Percentiles rank a stretch among this genome's conserved stretches.
Conservation (phyloP, 805 yeast species). For the Pichia occidentalis region DNA sequence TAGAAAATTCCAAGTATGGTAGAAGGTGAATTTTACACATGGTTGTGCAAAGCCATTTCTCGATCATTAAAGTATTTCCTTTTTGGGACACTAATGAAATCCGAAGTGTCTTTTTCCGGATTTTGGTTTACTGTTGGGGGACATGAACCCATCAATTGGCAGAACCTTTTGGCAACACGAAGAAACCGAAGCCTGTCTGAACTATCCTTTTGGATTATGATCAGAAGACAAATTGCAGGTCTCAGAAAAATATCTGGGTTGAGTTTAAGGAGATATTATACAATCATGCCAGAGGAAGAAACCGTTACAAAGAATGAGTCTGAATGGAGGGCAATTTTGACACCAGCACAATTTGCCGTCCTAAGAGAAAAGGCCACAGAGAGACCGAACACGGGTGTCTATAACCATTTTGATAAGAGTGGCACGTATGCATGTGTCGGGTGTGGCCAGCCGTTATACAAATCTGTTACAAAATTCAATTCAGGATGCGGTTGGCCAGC, state of each 20-base stretch:
- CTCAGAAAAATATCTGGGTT: neutral
- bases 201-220: too few relatives aligned
- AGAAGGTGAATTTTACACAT: too few relatives aligned
- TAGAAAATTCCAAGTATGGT: too few relatives aligned
- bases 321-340: conserved; percentile 76
- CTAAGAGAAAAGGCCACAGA: conserved; percentile 73
- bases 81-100: too few relatives aligned
- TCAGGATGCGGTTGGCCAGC: conserved; percentile 99
- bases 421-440: conserved; percentile 86
- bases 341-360: conserved; percentile 73
- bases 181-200: too few relatives aligned
- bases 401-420: conserved; percentile 37
- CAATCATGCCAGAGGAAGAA: neutral
- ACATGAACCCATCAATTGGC: too few relatives aligned
- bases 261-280: neutral
- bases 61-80: too few relatives aligned
- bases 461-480: conserved; percentile 73
- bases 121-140: too few relatives aligned
- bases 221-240: too few relatives aligned
- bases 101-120: too few relatives aligned
- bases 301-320: conserved; percentile 30
- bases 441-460: conserved; percentile 74
- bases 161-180: too few relatives aligned
- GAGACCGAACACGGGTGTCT: conserved; percentile 58
- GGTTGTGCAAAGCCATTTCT: too few relatives aligned